phyloP scores from a whole-genome alignment of 2,329 filamentous ascomycete genomes.

The Penicillium sp. region DNA sequence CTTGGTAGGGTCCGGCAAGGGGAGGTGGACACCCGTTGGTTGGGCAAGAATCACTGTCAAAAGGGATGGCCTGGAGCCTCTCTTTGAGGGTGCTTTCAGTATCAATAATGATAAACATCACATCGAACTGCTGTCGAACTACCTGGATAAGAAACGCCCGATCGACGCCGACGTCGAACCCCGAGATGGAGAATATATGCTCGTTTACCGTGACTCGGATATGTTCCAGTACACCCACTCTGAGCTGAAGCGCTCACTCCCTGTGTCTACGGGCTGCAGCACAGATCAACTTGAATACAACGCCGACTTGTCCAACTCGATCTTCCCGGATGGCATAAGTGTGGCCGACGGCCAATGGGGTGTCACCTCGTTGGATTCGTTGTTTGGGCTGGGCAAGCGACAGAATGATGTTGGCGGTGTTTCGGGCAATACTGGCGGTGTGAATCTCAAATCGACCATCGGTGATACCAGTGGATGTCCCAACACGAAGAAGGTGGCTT shows the following conservation, averaged over 20 bases:
- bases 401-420: conserved; percentile 68
- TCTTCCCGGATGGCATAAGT: conserved; percentile 56
- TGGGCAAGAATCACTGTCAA: conserved; percentile 82
- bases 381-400: conserved; percentile 66
- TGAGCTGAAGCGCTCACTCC: conserved; percentile 63
- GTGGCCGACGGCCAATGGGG: conserved; percentile 57
- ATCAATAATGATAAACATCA: conserved; percentile 82
- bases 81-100: conserved; percentile 89
- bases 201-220: conserved; percentile 90
- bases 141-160: conserved; percentile 67
- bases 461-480: conserved; percentile 84
- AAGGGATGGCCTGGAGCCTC: conserved; percentile 70
- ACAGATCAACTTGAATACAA: conserved; percentile 82
- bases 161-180: conserved; percentile 66
- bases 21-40: conserved; percentile 75
- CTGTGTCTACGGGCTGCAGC: conserved; percentile 58
- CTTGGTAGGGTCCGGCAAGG: conserved; percentile 63
- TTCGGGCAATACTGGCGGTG: conserved; percentile 72
- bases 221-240: conserved; percentile 54
- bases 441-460: conserved; percentile 76
- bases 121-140: conserved; percentile 73
- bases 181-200: conserved; percentile 71
- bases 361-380: conserved; percentile 59
- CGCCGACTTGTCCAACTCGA: conserved; percentile 65
- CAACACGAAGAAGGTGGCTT: conserved; percentile 81